A percentile compares a stretch with the other conserved stretches of the same genome.
Evolutionary conservation across 352 stramenopile species (phyloP).

Genomic region (Pythium insidiosum): DNA sequence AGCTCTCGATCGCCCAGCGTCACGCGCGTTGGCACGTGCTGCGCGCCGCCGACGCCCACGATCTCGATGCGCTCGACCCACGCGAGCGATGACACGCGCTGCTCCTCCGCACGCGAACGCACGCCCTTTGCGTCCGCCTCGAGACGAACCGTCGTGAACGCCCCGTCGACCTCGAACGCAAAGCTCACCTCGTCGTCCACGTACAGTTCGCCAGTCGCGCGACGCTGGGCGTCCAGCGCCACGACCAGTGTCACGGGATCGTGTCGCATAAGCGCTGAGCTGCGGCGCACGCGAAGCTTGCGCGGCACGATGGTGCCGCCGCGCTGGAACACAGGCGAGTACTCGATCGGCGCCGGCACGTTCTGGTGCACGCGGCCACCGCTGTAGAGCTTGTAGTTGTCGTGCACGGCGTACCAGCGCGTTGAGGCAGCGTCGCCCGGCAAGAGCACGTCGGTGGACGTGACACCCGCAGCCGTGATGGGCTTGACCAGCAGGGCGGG

Average conservation of each 20-base stretch:
- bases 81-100: slow-evolving; percentile 38
- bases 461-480: slow-evolving; percentile 84
- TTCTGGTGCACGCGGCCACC: slow-evolving; percentile 47
- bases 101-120: slow-evolving; percentile 16
- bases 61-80: slow-evolving; percentile 86
- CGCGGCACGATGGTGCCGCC: slow-evolving; percentile 93
- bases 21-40: slow-evolving; percentile 37
- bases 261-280: slow-evolving; percentile 90
- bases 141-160: slow-evolving; percentile 45
- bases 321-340: slow-evolving; percentile 96
- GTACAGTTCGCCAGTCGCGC: slow-evolving; percentile 89
- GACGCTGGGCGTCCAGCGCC: slow-evolving; percentile 78
- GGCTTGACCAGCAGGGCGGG: slow-evolving; percentile 94
- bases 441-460: slow-evolving; percentile 85
- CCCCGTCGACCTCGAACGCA: slow-evolving; percentile 37
- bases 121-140: slow-evolving; percentile 26
- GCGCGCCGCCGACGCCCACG: slow-evolving; percentile 40
- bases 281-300: slow-evolving; percentile 94
- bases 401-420: slow-evolving; percentile 91
- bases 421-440: slow-evolving; percentile 45
- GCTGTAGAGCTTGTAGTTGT: slow-evolving; percentile 46
- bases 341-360: slow-evolving; percentile 87
- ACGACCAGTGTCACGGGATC: slow-evolving; percentile 97
- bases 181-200: slow-evolving; percentile 95
- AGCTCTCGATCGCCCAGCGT: slow-evolving; percentile 26